phyloP scores from a whole-genome alignment of 768 basidiomycete genomes.

The Collybia nuda region DNA sequence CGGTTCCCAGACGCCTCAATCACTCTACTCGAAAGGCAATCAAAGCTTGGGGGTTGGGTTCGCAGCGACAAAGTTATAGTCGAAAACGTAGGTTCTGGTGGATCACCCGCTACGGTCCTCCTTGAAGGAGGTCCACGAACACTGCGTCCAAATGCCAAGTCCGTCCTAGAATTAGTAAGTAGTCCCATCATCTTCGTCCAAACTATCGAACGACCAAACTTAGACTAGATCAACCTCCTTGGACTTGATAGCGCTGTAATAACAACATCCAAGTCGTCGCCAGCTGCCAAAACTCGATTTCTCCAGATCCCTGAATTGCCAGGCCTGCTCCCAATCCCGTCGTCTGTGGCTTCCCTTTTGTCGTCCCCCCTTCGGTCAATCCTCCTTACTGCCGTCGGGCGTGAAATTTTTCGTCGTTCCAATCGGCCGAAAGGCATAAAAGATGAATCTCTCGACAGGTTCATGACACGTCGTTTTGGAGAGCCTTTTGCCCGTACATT shows the following conservation, averaged over 20 bases:
- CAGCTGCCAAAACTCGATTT: constrained; percentile 79
- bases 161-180: constrained; percentile 79
- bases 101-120: constrained; percentile 41
- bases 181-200: neutral
- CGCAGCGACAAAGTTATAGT: constrained; percentile 55
- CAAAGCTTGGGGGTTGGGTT: constrained; percentile 86
- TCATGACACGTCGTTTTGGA: constrained; percentile 76
- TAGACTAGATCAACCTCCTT: constrained; percentile 73
- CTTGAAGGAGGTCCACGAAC: constrained; percentile 90
- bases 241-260: constrained; percentile 59
- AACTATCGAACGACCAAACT: neutral
- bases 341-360: constrained; percentile 35
- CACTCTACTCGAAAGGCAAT: constrained; percentile 66
- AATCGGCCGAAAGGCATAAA: constrained; percentile 38
- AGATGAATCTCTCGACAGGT: constrained; percentile 83
- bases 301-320: constrained; percentile 52
- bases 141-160: constrained; percentile 71
- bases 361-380: constrained; percentile 36
- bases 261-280: constrained; percentile 62
- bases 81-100: constrained; percentile 13
- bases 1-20: constrained; percentile 60
- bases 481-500: constrained; percentile 68
- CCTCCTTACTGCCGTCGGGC: constrained; percentile 54
- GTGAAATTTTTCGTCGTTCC: constrained; percentile 54
- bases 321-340: constrained; percentile 55